Evolutionary conservation across 108 stramenopile species (phyloP), one percentile per base, ranked within the genome.

Genomic region (Cyclotella cryptica): DNA sequence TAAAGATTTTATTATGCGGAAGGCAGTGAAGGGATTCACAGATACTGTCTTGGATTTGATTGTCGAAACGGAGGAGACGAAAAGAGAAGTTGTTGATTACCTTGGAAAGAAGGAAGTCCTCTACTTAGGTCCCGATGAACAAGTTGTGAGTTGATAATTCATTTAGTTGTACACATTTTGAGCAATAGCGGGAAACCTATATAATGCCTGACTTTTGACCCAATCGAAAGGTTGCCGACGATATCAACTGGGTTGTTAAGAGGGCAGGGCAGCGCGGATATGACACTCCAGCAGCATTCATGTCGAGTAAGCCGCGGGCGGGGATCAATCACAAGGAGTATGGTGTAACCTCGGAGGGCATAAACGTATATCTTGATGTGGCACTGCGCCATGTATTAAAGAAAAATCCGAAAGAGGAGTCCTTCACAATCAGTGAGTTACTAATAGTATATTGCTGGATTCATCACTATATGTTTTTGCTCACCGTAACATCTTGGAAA

Each of bases 291-390:
- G 84, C 92, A 14, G 97, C 98, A 19, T 98, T 99, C 86, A 99
- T 99, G 98, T 92, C 91, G 41, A 95, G 93, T 78, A 99, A 99
- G 87, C 97, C 98, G 17, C 75, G 85, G 43, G 92, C 96, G 0
- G 98, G 97, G 26, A 98, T 98, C 88, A 99, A 99, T 74, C 97
- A 98, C 91, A 98, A 98, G 82, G 95, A 96, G 66, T 99, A 85
- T 77, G 98, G 98, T 26, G 98, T 99, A 7, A 99, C 98, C 13
- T 88, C 86, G 60, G 98, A 99, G 75, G 98, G 93, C 18, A 97
- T 99, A 43, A 94, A 93, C 63, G 97, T 98, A 17, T 99, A 96
- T 75, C 77, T 99, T 52, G 97, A 98, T 72, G 97, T 96, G 21
- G 98, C 98, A 0, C 81, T 99, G 58, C 87, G 88, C 15, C 85